phyloP scores from a whole-genome alignment of 177 flowering plant genomes.

The Vitis hybrid region DNA sequence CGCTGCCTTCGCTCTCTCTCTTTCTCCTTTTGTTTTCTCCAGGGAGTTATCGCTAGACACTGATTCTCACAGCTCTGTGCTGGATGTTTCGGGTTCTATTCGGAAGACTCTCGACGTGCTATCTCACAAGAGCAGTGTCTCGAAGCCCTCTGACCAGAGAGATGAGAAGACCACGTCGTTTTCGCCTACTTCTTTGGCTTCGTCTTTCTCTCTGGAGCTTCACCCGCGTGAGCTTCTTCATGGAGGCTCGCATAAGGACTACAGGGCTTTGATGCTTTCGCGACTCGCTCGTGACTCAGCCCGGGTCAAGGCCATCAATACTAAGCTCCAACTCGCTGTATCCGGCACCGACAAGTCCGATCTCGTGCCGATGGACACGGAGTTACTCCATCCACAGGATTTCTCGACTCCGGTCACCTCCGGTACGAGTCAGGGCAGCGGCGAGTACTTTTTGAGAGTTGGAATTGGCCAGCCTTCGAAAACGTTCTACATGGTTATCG shows the following conservation, averaged over 20 bases:
- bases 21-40: slow-evolving; percentile 4
- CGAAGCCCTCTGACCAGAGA: not conserved
- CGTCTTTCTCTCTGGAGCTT: slow-evolving; percentile 28
- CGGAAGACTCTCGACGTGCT: slow-evolving; percentile 19
- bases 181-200: slow-evolving; percentile 1
- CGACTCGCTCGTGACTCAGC: slow-evolving; percentile 50
- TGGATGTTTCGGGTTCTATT: slow-evolving; percentile 39
- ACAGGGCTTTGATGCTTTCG: slow-evolving; percentile 28
- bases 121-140: slow-evolving; percentile 13
- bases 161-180: not conserved
- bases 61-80: slow-evolving; percentile 12
- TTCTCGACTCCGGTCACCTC: slow-evolving; percentile 54
- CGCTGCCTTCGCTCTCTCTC: not conserved
- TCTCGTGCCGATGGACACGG: slow-evolving; percentile 25
- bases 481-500: slow-evolving; percentile 52
- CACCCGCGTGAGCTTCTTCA: slow-evolving; percentile 33
- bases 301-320: slow-evolving; percentile 36
- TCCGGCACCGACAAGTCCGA: slow-evolving; percentile 20
- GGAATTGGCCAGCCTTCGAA: slow-evolving; percentile 61
- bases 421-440: slow-evolving; percentile 63
- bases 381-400: slow-evolving; percentile 27
- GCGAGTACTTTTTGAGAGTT: slow-evolving; percentile 62
- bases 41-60: not conserved
- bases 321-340: slow-evolving; percentile 25
- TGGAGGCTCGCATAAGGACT: slow-evolving; percentile 19